These are phyloP conservation scores for Mortierella sp. DNA, from an alignment of 371 early-diverging fungal species.

Conservation along the genomic window DNA sequence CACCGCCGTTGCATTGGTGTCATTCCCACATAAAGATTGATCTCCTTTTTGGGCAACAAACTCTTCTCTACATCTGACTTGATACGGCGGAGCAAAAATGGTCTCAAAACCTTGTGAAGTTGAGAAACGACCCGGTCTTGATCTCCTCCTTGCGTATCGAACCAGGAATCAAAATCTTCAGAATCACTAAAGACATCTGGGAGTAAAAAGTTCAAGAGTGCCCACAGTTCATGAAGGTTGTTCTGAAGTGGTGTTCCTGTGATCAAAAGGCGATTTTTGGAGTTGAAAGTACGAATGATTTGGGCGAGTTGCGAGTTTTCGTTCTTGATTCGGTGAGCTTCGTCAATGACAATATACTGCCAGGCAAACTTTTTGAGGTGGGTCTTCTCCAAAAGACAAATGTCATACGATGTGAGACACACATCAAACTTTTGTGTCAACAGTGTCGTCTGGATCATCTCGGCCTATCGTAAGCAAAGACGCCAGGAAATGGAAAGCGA, in stretches of 20 bases:
- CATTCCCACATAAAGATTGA: conserved; percentile 94
- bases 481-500: background rate
- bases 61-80: conserved; percentile 97
- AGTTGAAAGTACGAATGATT: conserved; percentile 84
- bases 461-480: conserved; percentile 49
- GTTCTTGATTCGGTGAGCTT: conserved; percentile 99
- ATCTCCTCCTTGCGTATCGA: conserved; percentile 72
- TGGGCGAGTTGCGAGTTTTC: conserved; percentile 93
- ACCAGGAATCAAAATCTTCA: conserved; percentile 92
- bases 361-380: conserved; percentile 86
- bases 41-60: conserved; percentile 93
- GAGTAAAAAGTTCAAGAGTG: conserved; percentile 95
- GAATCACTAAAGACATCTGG: conserved; percentile 92
- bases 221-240: conserved; percentile 98
- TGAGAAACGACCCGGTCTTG: conserved; percentile 87
- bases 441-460: conserved; percentile 61
- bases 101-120: conserved; percentile 88
- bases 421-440: conserved; percentile 83
- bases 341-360: conserved; percentile 96
- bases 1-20: conserved; percentile 93
- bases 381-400: conserved; percentile 87
- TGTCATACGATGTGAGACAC: conserved; percentile 97
- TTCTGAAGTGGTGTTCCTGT: conserved; percentile 99
- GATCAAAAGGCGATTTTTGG: conserved; percentile 90
- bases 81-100: conserved; percentile 95